Percentiles rank a stretch among this genome's conserved stretches.
phyloP scores from a whole-genome alignment of 1,284 basidiomycete genomes.

The Heterobasidion irregulare region DNA sequence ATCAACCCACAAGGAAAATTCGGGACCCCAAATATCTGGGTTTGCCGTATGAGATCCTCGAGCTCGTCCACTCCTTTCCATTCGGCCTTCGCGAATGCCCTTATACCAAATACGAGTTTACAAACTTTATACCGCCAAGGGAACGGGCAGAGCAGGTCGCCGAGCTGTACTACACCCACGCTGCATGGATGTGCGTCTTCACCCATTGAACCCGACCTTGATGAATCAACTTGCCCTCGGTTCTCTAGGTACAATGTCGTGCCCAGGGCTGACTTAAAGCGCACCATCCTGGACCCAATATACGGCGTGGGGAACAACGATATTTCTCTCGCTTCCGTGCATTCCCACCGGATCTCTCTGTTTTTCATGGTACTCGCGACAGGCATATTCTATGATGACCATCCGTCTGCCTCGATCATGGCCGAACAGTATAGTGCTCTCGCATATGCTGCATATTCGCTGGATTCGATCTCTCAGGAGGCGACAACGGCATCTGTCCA shows the following conservation, averaged over 20 bases:
- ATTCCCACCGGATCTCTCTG: constrained; percentile 38
- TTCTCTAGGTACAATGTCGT: constrained; percentile 34
- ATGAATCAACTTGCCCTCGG: not conserved
- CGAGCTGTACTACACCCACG: constrained; percentile 33
- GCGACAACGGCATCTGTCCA: constrained; percentile 38
- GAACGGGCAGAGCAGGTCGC: constrained; percentile 29
- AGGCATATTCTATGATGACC: constrained; percentile 31
- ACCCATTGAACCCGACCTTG: not conserved
- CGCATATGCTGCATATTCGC: constrained; percentile 34
- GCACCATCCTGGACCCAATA: constrained; percentile 29
- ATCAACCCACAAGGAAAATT: not conserved
- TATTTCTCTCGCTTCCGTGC: constrained; percentile 24
- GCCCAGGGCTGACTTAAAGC: constrained; percentile 27
- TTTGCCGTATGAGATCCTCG: constrained; percentile 29
- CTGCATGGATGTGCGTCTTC: constrained; percentile 38
- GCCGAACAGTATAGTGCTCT: constrained; percentile 35
- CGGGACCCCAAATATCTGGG: constrained; percentile 5
- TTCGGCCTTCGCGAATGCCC: constrained; percentile 32
- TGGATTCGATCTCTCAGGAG: constrained; percentile 34
- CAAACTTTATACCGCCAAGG: constrained; percentile 30
- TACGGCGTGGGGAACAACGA: constrained; percentile 24
- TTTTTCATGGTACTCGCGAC: constrained; percentile 41
- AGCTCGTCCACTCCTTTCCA: constrained; percentile 39
- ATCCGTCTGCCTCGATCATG: constrained; percentile 19
- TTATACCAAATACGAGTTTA: constrained; percentile 29